Conservation (phyloP, 2,329 filamentous ascomycete genomes). For the Xylaria sp. region DNA sequence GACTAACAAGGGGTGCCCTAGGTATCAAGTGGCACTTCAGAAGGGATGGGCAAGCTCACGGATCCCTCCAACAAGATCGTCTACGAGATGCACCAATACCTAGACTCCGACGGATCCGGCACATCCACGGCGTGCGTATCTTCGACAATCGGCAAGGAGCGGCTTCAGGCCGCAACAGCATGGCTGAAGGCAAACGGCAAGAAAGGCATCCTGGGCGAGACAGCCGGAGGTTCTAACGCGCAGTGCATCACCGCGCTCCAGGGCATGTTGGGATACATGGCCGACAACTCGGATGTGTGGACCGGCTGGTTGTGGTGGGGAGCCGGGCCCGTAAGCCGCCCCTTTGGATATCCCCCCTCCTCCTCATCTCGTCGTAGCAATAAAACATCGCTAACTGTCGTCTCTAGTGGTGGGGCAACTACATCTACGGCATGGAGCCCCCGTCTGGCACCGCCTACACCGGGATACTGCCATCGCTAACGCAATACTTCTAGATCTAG, state of each 20-base stretch:
- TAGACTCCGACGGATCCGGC: constrained; percentile 59
- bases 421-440: constrained; percentile 41
- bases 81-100: constrained; percentile 67
- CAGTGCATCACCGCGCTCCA: constrained; percentile 58
- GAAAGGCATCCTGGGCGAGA: constrained; percentile 61
- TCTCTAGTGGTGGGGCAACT: constrained; percentile 55
- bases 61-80: constrained; percentile 58
- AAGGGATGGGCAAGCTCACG: constrained; percentile 51
- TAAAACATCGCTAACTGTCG: neutral
- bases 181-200: constrained; percentile 63
- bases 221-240: constrained; percentile 59
- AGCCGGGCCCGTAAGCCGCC: constrained; percentile 51
- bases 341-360: neutral
- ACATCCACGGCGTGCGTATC: constrained; percentile 55
- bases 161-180: constrained; percentile 54
- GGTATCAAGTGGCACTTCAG: constrained; percentile 37
- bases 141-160: constrained; percentile 54
- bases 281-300: constrained; percentile 63
- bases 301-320: constrained; percentile 63
- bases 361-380: neutral
- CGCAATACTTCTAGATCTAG: constrained; percentile 39
- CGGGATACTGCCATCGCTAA: constrained; percentile 36
- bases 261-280: constrained; percentile 57
- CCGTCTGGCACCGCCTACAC: constrained; percentile 38
- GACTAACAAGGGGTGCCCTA: constrained; percentile 1